These are phyloP conservation scores for Acanthamoeba healyi DNA, from an alignment of 208 protist species.

Conservation along the genomic window DNA sequence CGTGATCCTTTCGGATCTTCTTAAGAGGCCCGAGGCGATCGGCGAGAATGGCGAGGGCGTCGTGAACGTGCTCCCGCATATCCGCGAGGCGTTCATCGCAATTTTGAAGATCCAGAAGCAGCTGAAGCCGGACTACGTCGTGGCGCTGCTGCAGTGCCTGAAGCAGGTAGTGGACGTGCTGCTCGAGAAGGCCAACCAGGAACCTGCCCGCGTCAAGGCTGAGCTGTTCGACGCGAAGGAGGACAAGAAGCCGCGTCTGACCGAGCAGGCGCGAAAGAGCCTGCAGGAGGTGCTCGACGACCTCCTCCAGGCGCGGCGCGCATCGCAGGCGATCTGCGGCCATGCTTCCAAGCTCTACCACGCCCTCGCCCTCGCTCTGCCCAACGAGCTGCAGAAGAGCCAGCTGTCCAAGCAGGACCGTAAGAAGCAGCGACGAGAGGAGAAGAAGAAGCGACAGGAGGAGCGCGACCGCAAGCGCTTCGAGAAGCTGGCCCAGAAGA, in stretches of 20 bases:
- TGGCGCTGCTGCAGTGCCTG: constrained; percentile 59
- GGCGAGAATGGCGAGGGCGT: constrained; percentile 51
- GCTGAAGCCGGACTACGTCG: constrained; percentile 52
- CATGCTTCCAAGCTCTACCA: constrained; percentile 31
- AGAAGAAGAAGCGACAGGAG: constrained; percentile 64
- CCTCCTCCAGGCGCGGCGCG: neutral
- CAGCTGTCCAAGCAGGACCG: constrained; percentile 60
- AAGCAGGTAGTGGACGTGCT: constrained; percentile 51
- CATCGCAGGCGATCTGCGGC: constrained; percentile 45
- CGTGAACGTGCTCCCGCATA: neutral
- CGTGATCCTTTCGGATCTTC: constrained; percentile 40
- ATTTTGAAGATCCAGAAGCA: constrained; percentile 49
- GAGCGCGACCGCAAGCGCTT: constrained; percentile 42
- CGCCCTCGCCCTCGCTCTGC: neutral
- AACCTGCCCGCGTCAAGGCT: neutral
- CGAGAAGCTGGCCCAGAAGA: constrained; percentile 54
- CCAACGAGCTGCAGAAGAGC: constrained; percentile 60
- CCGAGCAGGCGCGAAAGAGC: constrained; percentile 12
- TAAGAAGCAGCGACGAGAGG: constrained; percentile 59
- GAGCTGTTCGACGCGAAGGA: constrained; percentile 45
- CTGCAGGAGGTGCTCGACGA: constrained; percentile 37
- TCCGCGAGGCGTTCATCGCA: constrained; percentile 25
- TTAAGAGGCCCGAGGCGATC: constrained; percentile 56
- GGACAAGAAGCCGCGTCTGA: neutral
- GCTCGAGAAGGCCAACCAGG: constrained; percentile 14